These are phyloP conservation scores for Phytophthora pinifolia DNA, from an alignment of 352 stramenopile species.

Conservation along the genomic window DNA sequence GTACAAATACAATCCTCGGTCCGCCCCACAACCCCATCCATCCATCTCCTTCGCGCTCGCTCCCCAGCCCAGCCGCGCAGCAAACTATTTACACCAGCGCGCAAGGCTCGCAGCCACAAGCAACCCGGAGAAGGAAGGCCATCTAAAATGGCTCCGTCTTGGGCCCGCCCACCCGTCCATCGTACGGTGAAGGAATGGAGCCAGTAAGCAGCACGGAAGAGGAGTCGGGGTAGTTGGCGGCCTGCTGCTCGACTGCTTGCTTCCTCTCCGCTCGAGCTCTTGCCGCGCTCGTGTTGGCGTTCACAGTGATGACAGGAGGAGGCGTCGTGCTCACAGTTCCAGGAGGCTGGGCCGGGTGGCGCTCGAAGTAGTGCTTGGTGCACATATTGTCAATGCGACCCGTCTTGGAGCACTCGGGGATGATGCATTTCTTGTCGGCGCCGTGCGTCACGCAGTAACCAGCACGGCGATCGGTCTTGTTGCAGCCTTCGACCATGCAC, in stretches of 20 bases:
- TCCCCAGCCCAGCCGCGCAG: constrained; percentile 12
- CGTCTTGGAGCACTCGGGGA: constrained; percentile 81
- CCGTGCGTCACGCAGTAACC: constrained; percentile 83
- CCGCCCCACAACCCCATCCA: constrained; percentile 8
- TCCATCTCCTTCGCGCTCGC: constrained; percentile 12
- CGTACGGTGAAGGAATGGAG: constrained; percentile 16
- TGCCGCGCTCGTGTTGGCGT: constrained; percentile 35
- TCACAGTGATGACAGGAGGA: constrained; percentile 38
- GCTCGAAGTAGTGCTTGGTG: constrained; percentile 86
- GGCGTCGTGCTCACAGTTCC: constrained; percentile 37
- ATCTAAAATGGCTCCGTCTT: constrained; percentile 36
- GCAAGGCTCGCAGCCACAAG: constrained; percentile 9
- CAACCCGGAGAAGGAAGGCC: not conserved
- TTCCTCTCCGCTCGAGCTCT: constrained; percentile 38
- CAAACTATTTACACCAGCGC: constrained; percentile 22
- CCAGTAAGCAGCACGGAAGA: constrained; percentile 31
- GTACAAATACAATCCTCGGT: constrained; percentile 47
- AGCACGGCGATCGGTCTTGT: constrained; percentile 78
- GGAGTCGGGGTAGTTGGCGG: constrained; percentile 22
- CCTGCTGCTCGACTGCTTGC: constrained; percentile 27
- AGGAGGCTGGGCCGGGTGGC: constrained; percentile 52
- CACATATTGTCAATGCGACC: constrained; percentile 82
- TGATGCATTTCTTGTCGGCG: constrained; percentile 79
- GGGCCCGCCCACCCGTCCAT: constrained; percentile 25
- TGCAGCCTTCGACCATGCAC: constrained; percentile 85